Conservation (phyloP, 176 grass and related monocot species). For the Bonia amplexicaulis region DNA sequence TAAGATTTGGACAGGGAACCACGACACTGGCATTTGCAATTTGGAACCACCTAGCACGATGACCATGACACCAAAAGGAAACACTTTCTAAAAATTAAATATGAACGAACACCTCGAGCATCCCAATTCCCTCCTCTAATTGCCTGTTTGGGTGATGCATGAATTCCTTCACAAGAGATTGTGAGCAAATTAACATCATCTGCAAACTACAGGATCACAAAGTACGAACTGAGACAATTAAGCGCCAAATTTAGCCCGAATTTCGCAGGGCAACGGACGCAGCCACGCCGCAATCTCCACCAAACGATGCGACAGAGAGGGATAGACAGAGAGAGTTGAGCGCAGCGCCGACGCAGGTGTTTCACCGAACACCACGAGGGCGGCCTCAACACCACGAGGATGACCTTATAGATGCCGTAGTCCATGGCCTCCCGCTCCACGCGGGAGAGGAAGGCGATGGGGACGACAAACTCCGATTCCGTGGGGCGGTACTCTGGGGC, state of each 20-base stretch:
- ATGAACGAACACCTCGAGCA: background rate
- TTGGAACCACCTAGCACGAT: background rate
- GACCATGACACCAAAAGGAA: background rate
- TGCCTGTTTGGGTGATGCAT: background rate
- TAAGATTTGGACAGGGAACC: too few relatives aligned
- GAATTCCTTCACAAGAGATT: background rate
- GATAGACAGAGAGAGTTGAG: background rate
- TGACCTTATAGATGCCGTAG: slow-evolving; percentile 99
- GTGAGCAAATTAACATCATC: background rate
- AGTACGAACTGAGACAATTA: background rate
- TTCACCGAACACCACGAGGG: background rate
- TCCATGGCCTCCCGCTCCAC: slow-evolving; percentile 77
- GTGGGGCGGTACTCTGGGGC: slow-evolving; percentile 98
- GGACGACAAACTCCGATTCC: slow-evolving; percentile 94
- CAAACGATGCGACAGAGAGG: background rate
- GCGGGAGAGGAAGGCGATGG: slow-evolving; percentile 91
- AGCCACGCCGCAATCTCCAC: background rate
- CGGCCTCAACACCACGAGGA: slow-evolving; percentile 6
- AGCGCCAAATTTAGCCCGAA: background rate
- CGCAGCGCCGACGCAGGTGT: background rate
- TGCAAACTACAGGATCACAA: background rate
- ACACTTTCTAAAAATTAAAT: background rate
- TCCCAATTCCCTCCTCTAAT: background rate
- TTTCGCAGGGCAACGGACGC: background rate
- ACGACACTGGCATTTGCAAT: background rate